Evolutionary conservation across 1,284 basidiomycete genomes (phyloP), one percentile per base, ranked within the genome.

Genomic region (Neonothopanus nambi): DNA sequence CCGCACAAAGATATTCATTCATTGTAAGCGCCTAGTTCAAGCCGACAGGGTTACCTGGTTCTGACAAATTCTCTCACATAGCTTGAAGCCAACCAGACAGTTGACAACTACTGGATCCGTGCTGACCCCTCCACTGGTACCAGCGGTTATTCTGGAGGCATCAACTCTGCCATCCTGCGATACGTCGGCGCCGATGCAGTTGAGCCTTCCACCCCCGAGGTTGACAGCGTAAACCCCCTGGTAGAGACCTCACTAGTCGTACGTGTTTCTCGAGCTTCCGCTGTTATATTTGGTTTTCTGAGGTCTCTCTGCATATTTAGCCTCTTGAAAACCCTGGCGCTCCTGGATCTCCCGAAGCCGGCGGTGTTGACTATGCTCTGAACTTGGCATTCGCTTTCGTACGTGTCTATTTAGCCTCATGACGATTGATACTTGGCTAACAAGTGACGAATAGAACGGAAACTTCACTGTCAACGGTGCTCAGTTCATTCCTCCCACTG

Each of bases 51-150:
- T 28, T 11, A 28, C 26, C 5, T 28, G 26, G 5, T 28, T 5
- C 24, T 20, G 17, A 50, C 11, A 3, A 35, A 12, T 28, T 24
- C 20, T 18, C 21, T n/a, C n/a, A n/a, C n/a, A n/a, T n/a, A 46
- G 49, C 58, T 74, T 1, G 59, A 63, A 35, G 72, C 72, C 1
- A 65, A 72, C 38, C 71, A 75, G 51, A 52, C 63, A 0, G 60
- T 71, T 39, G 67, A 61, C 48, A 69, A 70, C 49, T 68, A 72
- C 26, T 72, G 57, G 73, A 70, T 72, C 55, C 71, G 59, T 12
- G 62, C 59, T 24, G 57, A 47, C 30, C 64, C 63, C 21, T 61
- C 47, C 41, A 50, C 44, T 12, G 57, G 52, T 20, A 57, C 48
- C 11, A 47, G 46, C 35, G 59, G 59, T 9, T 65, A 64, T 47